A percentile compares a stretch with the other conserved stretches of the same genome.
These are phyloP conservation scores for Mediolabrus comicus DNA, from an alignment of 108 stramenopile species.

Conservation along the genomic window DNA sequence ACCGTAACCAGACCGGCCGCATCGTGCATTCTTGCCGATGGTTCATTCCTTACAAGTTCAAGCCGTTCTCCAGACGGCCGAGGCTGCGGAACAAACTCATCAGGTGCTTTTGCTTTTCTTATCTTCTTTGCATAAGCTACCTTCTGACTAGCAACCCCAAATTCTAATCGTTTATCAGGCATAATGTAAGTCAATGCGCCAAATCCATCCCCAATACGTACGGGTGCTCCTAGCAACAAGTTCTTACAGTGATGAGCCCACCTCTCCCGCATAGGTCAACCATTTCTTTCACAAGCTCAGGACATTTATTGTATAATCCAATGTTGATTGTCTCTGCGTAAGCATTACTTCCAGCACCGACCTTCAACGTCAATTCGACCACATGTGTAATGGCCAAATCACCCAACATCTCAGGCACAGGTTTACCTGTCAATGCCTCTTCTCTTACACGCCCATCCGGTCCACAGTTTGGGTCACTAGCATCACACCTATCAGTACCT, in stretches of 20 bases:
- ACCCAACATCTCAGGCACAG: conserved; percentile 37
- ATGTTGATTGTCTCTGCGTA: conserved; percentile 50
- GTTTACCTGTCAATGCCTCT: conserved; percentile 36
- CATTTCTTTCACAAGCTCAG: conserved; percentile 51
- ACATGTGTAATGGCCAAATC: conserved; percentile 53
- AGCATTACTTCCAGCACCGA: conserved; percentile 57
- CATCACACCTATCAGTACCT: conserved; percentile 80
- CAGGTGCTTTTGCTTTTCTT: conserved; percentile 45
- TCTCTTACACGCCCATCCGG: conserved; percentile 60
- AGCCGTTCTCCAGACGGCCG: conserved; percentile 44
- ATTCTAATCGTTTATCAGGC: conserved; percentile 60
- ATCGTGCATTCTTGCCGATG: conserved; percentile 47
- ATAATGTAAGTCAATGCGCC: conserved; percentile 55
- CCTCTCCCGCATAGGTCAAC: conserved; percentile 45
- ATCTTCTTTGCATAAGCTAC: conserved; percentile 59
- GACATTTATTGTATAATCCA: conserved; percentile 66
- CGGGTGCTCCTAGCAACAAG: conserved; percentile 56
- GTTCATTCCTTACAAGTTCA: conserved; percentile 39
- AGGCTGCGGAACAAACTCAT: conserved; percentile 66
- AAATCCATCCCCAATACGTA: conserved; percentile 48
- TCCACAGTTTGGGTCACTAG: conserved; percentile 72
- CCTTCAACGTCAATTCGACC: conserved; percentile 44
- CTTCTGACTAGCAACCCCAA: conserved; percentile 73
- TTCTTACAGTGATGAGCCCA: conserved; percentile 57
- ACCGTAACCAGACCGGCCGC: conserved; percentile 68